phyloP scores from a whole-genome alignment of 225 moss, liverwort and hornwort genomes.

The Neckera pumila region DNA sequence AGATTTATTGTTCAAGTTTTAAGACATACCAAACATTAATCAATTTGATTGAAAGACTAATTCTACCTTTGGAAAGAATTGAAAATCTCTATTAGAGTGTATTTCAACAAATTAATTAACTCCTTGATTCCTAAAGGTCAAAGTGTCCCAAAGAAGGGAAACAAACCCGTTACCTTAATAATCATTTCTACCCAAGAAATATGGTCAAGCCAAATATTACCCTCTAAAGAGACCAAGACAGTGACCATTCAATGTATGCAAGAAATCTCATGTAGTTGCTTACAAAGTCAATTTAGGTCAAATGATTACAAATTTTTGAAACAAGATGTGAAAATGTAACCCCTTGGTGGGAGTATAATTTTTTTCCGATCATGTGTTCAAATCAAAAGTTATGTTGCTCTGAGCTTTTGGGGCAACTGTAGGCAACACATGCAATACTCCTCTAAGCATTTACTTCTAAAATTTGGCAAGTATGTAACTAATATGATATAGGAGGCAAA shows the following conservation, averaged over 20 bases:
- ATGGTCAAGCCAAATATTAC: neutral
- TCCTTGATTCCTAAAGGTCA: neutral
- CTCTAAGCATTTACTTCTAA: fast-evolving
- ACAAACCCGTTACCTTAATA: neutral
- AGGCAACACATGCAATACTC: neutral
- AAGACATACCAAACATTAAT: neutral
- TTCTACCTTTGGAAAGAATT: neutral
- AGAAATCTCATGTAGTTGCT: fast-evolving
- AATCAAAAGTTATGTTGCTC: neutral
- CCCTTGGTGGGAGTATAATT: too few relatives aligned
- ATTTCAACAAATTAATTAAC: neutral
- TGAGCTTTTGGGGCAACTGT: neutral
- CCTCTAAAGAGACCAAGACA: neutral
- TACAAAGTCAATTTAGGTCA: neutral
- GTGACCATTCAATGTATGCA: neutral
- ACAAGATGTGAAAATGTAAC: neutral
- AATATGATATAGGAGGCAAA: neutral
- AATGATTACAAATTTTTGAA: neutral
- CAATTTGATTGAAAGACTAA: neutral
- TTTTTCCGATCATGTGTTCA: fast-evolving
- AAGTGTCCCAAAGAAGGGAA: neutral
- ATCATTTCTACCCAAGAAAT: neutral
- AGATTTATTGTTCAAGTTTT: neutral
- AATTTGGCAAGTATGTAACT: neutral
- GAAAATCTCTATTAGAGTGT: neutral